Evolutionary conservation across 2,329 filamentous ascomycete species (phyloP), one percentile per base, ranked within the genome.

Genomic region (Stemphylium vesicarium): DNA sequence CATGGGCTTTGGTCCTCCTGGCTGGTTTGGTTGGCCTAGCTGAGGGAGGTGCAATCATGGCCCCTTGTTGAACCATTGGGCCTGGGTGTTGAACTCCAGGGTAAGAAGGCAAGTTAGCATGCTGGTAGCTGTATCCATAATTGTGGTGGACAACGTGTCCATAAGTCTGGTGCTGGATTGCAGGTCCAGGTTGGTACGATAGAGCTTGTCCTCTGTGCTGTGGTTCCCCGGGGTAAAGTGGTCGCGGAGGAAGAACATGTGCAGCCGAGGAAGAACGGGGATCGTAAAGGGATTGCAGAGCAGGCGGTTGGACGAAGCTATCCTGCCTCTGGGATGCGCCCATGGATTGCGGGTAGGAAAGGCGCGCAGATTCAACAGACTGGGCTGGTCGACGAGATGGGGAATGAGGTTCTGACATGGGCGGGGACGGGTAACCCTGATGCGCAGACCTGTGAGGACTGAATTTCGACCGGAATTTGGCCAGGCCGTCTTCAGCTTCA

Each of bases 1-100:
- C 91, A 78, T 95, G 91, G 12, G 89, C 89, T 71, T 92, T 92
- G 5, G 88, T 87, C 73, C 75, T 70, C 48, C 75, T 69, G 18
- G 74, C 74, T 50, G 70, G 69, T 55, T 74, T 77, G 36, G 58
- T 66, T 18, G 67, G 62, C 55, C 72, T 65, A 9, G 65, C 41
- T 18, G 71, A 58, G 33, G 65, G 70, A 40, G 73, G 70, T 57
- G 67, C 62, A 45, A 73, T 69, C 42, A 75, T 69, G 7, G 69
- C 59, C 35, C 66, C 60, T 53, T 67, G 68, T 55, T 74, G 73
- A 32, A 52, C 64, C 62, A 74, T 73, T 36, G 66, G 63, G 35
- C 66, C 72, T 45, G 46, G 40, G 29, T 70, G 63, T 51, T 73
- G 69, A 46, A 57, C 50, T 40, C 65, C 62, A 45, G 65, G 56